phyloP scores from a whole-genome alignment of 2,329 filamentous ascomycete species.

The Fonsecaea pugnacius region DNA sequence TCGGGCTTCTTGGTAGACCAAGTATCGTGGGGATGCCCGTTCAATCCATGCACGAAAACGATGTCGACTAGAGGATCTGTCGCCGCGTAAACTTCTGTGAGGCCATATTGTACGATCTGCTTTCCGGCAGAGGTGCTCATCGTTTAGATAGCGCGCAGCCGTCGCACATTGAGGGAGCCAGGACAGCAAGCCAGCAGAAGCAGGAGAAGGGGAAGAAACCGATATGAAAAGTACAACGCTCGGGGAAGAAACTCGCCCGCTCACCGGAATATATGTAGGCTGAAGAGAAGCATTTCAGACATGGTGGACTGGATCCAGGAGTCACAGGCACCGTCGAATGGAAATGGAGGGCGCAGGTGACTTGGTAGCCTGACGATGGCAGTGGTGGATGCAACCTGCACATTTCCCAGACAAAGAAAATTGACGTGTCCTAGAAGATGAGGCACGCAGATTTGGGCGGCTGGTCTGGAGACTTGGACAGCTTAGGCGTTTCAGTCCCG shows the following conservation, averaged over 20 bases:
- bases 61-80: slow-evolving; percentile 55
- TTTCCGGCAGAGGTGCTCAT: slow-evolving; percentile 25
- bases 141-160: background rate
- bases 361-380: slow-evolving; percentile 23
- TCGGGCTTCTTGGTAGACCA: slow-evolving; percentile 62
- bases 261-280: slow-evolving; percentile 20
- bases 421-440: slow-evolving; percentile 5
- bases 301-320: slow-evolving; percentile 10
- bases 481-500: slow-evolving; percentile 15
- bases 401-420: slow-evolving; percentile 19
- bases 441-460: slow-evolving; percentile 3
- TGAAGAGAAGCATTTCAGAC: slow-evolving; percentile 13
- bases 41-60: slow-evolving; percentile 72
- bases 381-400: slow-evolving; percentile 11
- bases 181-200: slow-evolving; percentile 4
- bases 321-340: slow-evolving; percentile 17
- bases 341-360: slow-evolving; percentile 30
- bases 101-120: slow-evolving; percentile 46
- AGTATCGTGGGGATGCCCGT: slow-evolving; percentile 66
- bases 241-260: slow-evolving; percentile 6
- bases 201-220: slow-evolving; percentile 5
- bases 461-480: slow-evolving; percentile 6
- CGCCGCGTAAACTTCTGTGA: slow-evolving; percentile 49
- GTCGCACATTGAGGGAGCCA: background rate
- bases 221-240: background rate